phyloP scores from a whole-genome alignment of 495 filamentous ascomycete species.

The Aspergillus affinis region DNA sequence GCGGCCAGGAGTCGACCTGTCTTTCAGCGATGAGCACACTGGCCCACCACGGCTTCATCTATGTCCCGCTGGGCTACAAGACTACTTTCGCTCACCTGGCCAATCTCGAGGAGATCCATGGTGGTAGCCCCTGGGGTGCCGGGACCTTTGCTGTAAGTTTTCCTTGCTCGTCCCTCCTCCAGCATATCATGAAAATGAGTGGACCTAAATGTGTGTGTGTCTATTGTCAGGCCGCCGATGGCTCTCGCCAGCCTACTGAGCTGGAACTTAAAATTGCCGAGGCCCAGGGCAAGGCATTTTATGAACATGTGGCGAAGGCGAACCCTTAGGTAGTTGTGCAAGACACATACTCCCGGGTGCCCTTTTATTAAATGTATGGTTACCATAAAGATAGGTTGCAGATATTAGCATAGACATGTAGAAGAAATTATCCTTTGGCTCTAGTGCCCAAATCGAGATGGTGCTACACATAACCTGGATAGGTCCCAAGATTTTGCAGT shows the following conservation, averaged over 20 bases:
- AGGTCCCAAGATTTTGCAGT: too few species aligned
- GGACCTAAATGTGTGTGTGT: too few species aligned
- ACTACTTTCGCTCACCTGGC: slow-evolving; percentile 67
- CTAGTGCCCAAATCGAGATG: too few species aligned
- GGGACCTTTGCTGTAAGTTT: slow-evolving; percentile 79
- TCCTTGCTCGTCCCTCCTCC: background rate
- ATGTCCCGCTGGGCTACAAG: slow-evolving; percentile 91
- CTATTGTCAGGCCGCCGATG: slow-evolving; percentile 55
- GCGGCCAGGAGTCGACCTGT: slow-evolving; percentile 90
- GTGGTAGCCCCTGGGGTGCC: slow-evolving; percentile 89
- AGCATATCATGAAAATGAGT: background rate
- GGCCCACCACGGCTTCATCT: slow-evolving; percentile 92
- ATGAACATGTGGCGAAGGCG: slow-evolving; percentile 70
- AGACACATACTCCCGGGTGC: too few species aligned
- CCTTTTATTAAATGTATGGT: too few species aligned
- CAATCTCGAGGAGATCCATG: slow-evolving; percentile 73
- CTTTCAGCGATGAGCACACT: slow-evolving; percentile 83
- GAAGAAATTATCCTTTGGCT: too few species aligned
- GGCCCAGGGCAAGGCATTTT: slow-evolving; percentile 84
- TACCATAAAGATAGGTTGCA: too few species aligned
- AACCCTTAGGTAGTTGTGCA: slow-evolving; percentile 19
- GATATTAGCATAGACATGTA: too few species aligned
- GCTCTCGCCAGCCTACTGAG: slow-evolving; percentile 73
- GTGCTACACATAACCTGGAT: too few species aligned
- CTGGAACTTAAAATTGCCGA: slow-evolving; percentile 76